Evolutionary conservation across 2,329 filamentous ascomycete genomes (phyloP).

Genomic region (Fusarium caatingaense): DNA sequence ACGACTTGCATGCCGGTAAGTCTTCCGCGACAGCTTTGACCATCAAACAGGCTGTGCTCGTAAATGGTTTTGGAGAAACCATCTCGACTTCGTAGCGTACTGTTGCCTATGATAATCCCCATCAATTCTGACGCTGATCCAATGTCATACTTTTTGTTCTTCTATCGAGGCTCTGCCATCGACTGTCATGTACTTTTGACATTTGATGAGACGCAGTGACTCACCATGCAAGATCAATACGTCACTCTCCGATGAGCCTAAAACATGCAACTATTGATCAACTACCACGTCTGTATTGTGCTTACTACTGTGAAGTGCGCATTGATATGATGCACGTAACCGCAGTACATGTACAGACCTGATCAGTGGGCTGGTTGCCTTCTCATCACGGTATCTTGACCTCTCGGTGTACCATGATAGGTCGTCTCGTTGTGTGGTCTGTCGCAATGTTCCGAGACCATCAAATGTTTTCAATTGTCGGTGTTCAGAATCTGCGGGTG

Average conservation of each 20-base stretch:
- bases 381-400: neutral
- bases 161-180: slow-evolving; percentile 16
- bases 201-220: slow-evolving; percentile 24
- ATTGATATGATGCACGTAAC: slow-evolving; percentile 24
- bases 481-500: slow-evolving; percentile 4
- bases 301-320: neutral
- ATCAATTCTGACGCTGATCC: slow-evolving; percentile 4
- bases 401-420: neutral
- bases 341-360: slow-evolving; percentile 30
- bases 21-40: slow-evolving; percentile 26
- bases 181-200: slow-evolving; percentile 6
- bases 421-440: neutral
- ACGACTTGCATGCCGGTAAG: slow-evolving; percentile 19
- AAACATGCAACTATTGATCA: neutral
- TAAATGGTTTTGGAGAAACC: neutral
- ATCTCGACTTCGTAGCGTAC: neutral
- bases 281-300: neutral
- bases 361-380: slow-evolving; percentile 11
- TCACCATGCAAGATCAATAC: slow-evolving; percentile 21
- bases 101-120: neutral
- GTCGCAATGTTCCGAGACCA: slow-evolving; percentile 14
- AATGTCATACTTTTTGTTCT: slow-evolving; percentile 5
- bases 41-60: slow-evolving; percentile 29
- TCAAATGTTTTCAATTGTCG: neutral
- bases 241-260: slow-evolving; percentile 8